phyloP scores from a whole-genome alignment of 2,329 filamentous ascomycete species.

The Mycosphaerella arachidis region DNA sequence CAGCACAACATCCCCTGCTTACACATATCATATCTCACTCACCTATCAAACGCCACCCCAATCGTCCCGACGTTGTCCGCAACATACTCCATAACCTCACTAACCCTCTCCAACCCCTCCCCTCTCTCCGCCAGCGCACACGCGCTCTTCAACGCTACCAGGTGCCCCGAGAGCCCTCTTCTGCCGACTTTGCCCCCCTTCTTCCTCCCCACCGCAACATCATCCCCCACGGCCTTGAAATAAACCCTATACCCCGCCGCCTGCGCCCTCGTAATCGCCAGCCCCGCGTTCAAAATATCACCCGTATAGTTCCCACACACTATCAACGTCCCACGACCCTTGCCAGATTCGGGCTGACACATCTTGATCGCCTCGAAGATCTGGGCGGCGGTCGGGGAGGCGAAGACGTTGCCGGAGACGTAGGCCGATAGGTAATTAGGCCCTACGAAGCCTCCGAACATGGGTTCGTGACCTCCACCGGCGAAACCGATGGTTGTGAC shows the following conservation, averaged over 20 bases:
- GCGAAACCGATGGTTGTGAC: conserved; percentile 37
- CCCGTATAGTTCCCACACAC: conserved; percentile 64
- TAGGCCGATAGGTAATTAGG: conserved; percentile 58
- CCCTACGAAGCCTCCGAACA: conserved; percentile 62
- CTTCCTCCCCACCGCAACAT: conserved; percentile 59
- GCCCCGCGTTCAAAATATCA: conserved; percentile 59
- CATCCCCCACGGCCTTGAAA: conserved; percentile 60
- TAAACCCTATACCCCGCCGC: conserved; percentile 51
- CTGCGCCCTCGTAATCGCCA: conserved; percentile 56
- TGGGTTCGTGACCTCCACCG: conserved; percentile 49
- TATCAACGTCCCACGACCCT: conserved; percentile 49
- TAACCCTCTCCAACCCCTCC: conserved; percentile 31
- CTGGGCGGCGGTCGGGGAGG: conserved; percentile 59
- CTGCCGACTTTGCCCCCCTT: conserved; percentile 55
- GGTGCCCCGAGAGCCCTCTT: conserved; percentile 58
- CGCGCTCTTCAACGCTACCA: conserved; percentile 58
- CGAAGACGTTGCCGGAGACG: conserved; percentile 60
- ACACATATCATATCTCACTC: not conserved
- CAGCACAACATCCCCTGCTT: conserved; percentile 1
- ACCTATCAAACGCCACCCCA: conserved; percentile 35
- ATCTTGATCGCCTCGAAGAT: conserved; percentile 55
- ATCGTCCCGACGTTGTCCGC: conserved; percentile 35
- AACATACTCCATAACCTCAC: conserved; percentile 37
- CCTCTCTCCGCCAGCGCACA: conserved; percentile 47
- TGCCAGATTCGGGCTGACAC: conserved; percentile 40